A percentile compares a stretch with the other conserved stretches of the same genome.
phyloP scores from a whole-genome alignment of 2,329 filamentous ascomycete species.

The Juglanconis juglandina region DNA sequence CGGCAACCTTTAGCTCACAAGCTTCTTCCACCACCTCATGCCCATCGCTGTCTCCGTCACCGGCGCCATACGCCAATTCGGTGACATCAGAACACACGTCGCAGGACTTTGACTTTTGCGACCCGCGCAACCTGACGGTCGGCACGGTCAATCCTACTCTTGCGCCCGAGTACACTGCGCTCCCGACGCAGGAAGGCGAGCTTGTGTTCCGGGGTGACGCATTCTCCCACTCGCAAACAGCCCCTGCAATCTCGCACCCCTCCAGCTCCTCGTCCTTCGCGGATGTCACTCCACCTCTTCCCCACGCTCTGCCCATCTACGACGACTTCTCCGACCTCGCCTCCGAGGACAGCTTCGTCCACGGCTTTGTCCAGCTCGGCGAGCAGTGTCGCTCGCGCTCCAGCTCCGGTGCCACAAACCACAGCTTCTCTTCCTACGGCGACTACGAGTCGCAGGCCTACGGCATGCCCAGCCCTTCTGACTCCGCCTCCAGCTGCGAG shows the following conservation, averaged over 20 bases:
- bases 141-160: constrained; percentile 48
- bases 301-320: constrained; percentile 66
- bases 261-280: constrained; percentile 33
- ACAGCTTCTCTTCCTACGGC: constrained; percentile 52
- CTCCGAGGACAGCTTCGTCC: constrained; percentile 83
- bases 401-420: constrained; percentile 62
- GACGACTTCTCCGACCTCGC: constrained; percentile 88
- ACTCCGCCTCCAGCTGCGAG: constrained; percentile 48
- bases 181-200: constrained; percentile 59
- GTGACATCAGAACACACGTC: constrained; percentile 53
- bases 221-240: constrained; percentile 43
- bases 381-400: constrained; percentile 65
- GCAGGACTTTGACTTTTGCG: constrained; percentile 79
- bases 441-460: constrained; percentile 54
- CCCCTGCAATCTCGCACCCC: constrained; percentile 35
- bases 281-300: constrained; percentile 48
- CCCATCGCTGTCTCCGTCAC: constrained; percentile 83
- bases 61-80: constrained; percentile 71
- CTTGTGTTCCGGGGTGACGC: constrained; percentile 45
- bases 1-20: constrained; percentile 5
- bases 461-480: constrained; percentile 63
- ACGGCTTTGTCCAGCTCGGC: constrained; percentile 67
- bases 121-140: constrained; percentile 79
- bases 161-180: constrained; percentile 59
- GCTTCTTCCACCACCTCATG: constrained; percentile 64